Conservation (phyloP, 805 yeast species). For the Isabelozyma rhagii region DNA sequence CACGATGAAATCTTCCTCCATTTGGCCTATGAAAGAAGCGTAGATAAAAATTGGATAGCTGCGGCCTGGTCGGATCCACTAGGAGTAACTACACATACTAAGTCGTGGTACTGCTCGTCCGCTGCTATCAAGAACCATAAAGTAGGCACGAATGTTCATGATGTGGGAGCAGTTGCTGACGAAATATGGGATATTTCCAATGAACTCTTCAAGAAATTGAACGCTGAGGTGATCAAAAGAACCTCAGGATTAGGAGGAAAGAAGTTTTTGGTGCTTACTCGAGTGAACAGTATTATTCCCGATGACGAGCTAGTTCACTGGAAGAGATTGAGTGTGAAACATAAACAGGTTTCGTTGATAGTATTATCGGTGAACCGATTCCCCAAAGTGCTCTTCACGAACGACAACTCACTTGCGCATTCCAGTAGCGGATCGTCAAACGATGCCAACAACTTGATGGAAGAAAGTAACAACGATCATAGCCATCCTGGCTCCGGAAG, state of each 20-base stretch:
- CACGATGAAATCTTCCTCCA: conserved; percentile 79
- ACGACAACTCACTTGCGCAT: conserved; percentile 2
- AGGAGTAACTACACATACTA: conserved; percentile 60
- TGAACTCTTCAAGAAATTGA: conserved; percentile 36
- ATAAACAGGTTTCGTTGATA: conserved; percentile 55
- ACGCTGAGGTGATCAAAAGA: conserved; percentile 28
- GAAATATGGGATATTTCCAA: conserved; percentile 65
- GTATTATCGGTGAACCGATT: conserved; percentile 66
- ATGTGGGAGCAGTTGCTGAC: conserved; percentile 51
- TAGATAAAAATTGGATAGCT: conserved; percentile 78
- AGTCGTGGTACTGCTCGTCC: conserved; percentile 57
- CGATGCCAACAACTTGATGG: not conserved
- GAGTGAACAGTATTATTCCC: conserved; percentile 70
- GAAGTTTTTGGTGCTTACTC: conserved; percentile 62
- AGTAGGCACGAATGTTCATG: conserved; percentile 14
- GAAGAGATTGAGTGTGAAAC: conserved; percentile 66
- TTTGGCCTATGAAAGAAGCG: conserved; percentile 78
- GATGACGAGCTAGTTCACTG: conserved; percentile 81
- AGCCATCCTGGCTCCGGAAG: conserved; percentile 12
- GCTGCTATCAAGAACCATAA: conserved; percentile 2
- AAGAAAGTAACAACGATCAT: not conserved
- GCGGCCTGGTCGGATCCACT: conserved; percentile 89
- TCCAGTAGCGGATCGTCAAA: not conserved
- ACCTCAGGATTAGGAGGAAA: conserved; percentile 45
- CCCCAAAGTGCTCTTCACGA: conserved; percentile 43